These are phyloP conservation scores for Juglanconis oblonga DNA, from an alignment of 2,329 filamentous ascomycete genomes.

Conservation along the genomic window DNA sequence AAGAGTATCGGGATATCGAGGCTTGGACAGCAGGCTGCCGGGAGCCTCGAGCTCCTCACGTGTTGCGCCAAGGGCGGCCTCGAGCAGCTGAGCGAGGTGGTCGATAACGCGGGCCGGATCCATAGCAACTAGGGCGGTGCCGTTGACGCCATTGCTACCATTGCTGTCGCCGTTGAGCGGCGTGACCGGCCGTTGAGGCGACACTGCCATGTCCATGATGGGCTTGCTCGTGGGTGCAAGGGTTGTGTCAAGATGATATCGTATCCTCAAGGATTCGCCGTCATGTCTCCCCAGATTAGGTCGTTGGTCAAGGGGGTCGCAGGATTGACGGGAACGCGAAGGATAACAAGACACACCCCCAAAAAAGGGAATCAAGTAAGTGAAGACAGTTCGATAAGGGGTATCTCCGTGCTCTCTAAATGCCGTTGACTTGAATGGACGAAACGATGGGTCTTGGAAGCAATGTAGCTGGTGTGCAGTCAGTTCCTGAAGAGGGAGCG, in stretches of 20 bases:
- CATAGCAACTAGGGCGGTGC: conserved; percentile 51
- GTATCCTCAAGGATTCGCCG: conserved; percentile 10
- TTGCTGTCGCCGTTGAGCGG: conserved; percentile 44
- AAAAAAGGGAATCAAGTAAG: conserved; percentile 15
- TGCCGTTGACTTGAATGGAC: conserved; percentile 3
- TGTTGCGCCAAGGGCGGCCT: conserved; percentile 71
- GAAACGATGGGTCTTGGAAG: conserved; percentile 3
- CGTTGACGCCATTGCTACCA: conserved; percentile 31
- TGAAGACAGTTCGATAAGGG: conserved; percentile 7
- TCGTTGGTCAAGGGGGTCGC: conserved; percentile 13
- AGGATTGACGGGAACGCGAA: background rate
- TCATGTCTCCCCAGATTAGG: conserved; percentile 15
- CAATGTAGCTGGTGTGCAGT: conserved; percentile 3
- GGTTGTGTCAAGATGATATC: background rate
- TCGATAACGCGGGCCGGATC: conserved; percentile 70
- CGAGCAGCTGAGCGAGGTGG: conserved; percentile 67
- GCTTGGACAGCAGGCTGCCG: conserved; percentile 78
- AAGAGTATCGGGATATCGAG: conserved; percentile 72
- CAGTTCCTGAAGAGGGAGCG: background rate
- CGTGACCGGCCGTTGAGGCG: conserved; percentile 41
- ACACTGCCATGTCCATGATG: conserved; percentile 52
- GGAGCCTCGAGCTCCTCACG: conserved; percentile 75
- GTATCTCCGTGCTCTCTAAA: conserved; percentile 15
- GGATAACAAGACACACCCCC: background rate
- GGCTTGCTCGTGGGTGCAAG: conserved; percentile 16